Conservation (phyloP, 371 early-diverging fungal species). For the Funneliformis caledonium region DNA sequence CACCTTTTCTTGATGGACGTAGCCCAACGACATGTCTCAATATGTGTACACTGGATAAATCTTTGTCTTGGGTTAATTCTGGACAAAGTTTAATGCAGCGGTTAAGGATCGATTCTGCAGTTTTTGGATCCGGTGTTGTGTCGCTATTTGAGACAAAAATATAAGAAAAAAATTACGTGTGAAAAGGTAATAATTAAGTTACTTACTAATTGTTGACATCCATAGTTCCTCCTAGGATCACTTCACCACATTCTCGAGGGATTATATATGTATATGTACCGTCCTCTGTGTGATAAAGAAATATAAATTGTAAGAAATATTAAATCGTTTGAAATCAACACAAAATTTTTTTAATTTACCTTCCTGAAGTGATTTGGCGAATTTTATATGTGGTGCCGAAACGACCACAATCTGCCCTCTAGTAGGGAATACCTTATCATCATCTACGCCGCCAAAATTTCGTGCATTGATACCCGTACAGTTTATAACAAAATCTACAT, state of each 20-base stretch:
- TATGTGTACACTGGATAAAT: constrained; percentile 57
- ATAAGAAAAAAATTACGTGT: neutral
- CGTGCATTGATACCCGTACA: constrained; percentile 75
- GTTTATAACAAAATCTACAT: constrained; percentile 65
- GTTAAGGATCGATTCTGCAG: constrained; percentile 54
- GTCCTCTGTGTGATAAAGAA: constrained; percentile 27
- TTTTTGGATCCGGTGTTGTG: constrained; percentile 44
- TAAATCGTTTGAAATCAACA: neutral
- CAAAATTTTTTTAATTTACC: neutral
- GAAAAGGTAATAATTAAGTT: neutral
- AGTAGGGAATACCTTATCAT: constrained; percentile 66
- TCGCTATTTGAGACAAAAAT: constrained; percentile 41
- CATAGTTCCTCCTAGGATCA: constrained; percentile 78
- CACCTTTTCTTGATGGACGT: constrained; percentile 72
- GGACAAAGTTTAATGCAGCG: constrained; percentile 57
- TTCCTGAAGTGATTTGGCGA: constrained; percentile 33
- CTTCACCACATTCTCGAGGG: constrained; percentile 76
- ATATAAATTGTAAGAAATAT: constrained; percentile 3
- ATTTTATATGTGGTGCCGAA: constrained; percentile 62
- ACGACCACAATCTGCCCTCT: constrained; percentile 78
- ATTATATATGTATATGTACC: constrained; percentile 72
- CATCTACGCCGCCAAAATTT: constrained; percentile 71
- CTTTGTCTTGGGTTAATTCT: constrained; percentile 52
- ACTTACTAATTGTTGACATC: constrained; percentile 66
- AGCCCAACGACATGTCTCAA: constrained; percentile 71